phyloP scores from a whole-genome alignment of 2,329 filamentous ascomycete genomes.

The Cercospora zeae-maydis region DNA sequence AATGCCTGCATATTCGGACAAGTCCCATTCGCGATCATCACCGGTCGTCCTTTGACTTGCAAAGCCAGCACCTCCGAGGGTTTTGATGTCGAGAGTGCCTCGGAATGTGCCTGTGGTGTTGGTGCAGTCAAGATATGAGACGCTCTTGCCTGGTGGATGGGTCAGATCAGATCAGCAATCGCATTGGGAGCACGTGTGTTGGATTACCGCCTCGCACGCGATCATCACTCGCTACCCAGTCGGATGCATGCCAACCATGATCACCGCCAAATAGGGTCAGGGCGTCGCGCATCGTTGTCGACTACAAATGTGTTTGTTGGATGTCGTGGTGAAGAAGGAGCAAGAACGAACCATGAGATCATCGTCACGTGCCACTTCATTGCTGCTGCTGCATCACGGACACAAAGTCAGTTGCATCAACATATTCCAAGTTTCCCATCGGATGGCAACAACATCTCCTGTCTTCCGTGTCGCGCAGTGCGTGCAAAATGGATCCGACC shows the following conservation, averaged over 20 bases:
- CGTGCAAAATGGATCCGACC: too few relatives aligned
- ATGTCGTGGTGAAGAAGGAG: background rate
- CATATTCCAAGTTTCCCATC: too few relatives aligned
- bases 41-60: slow-evolving; percentile 68
- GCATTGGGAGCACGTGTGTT: background rate
- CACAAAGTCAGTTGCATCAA: too few relatives aligned
- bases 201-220: slow-evolving; percentile 67
- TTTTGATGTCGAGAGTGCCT: slow-evolving; percentile 67
- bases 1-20: slow-evolving; percentile 53
- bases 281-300: background rate
- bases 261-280: background rate
- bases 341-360: background rate
- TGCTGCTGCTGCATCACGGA: background rate
- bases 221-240: slow-evolving; percentile 71
- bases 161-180: background rate
- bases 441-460: too few relatives aligned
- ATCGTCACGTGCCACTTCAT: background rate
- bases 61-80: slow-evolving; percentile 77
- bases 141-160: slow-evolving; percentile 1
- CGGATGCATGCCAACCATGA: slow-evolving; percentile 54
- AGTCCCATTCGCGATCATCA: slow-evolving; percentile 59
- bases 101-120: slow-evolving; percentile 53
- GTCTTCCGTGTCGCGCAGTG: too few relatives aligned
- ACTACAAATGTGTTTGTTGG: background rate
- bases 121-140: slow-evolving; percentile 46